Evolutionary conservation across 805 yeast genomes (phyloP), one percentile per base, ranked within the genome.

Genomic region (Pichia pseudocactophila): DNA sequence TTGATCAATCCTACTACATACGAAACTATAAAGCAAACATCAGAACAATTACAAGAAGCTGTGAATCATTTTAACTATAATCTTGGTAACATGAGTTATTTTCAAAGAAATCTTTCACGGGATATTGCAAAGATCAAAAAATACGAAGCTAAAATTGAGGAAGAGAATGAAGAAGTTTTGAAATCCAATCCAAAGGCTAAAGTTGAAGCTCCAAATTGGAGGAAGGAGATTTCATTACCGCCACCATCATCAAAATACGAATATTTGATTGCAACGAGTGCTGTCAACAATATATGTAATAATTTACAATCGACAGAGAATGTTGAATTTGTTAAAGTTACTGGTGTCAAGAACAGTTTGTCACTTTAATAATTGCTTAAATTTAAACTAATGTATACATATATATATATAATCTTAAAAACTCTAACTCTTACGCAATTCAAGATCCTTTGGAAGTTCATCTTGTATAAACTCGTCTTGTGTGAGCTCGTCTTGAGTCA

Each of bases 31-130:
- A 51, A 50, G 36, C 63, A 64, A 47, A 69, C 68, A 48, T 74
- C 78, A 46, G 89, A 82, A 56, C 73, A 73, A 37, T 68, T 83
- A 50, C 71, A 76, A 57, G 80, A 76, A 47, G 75, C 85, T 40
- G 71, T 84, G 33, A 92, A 84, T 61, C 78, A 81, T 38, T 78
- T 76, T 66, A 80, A 80, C 65, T 80, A 80, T 59, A 88, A 81
- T 58, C 84, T 82, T 59, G 80, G 81, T 51, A 83, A 80, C 64
- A 79, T 81, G 70, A 81, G 82, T 68, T 83, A 80, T 64, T 82
- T 76, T 68, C 92, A 83, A 65, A 78, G 94, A 67, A 80, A 76
- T 53, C 68, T 76, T 46, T 73, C 78, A 37, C 74, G 87, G 58
- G 94, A 84, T 58, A 67, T 71, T 59, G 63, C 77, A 46, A 82